Evolutionary conservation across 2,329 filamentous ascomycete genomes (phyloP).

Genomic region (Tolypocladium ovalisporum): DNA sequence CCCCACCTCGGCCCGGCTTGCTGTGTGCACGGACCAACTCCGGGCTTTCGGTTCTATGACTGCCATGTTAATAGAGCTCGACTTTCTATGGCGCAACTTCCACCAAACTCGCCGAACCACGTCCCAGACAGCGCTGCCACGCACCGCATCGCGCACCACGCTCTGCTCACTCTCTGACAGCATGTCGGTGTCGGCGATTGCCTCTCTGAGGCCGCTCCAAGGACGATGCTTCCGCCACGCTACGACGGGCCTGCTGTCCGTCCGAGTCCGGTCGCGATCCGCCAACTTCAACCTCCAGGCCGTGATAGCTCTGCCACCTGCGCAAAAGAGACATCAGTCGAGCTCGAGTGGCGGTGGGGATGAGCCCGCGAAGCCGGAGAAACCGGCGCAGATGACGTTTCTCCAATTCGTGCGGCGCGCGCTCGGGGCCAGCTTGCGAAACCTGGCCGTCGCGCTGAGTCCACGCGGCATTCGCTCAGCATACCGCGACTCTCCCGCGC

Average conservation of each 20-base stretch:
- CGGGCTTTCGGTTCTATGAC: neutral
- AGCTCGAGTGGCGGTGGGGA: conserved; percentile 7
- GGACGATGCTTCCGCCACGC: conserved; percentile 17
- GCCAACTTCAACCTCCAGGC: conserved; percentile 17
- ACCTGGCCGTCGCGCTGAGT: conserved; percentile 21
- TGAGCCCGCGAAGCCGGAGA: conserved; percentile 7
- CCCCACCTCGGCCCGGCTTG: conserved; percentile 3
- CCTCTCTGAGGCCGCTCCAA: conserved; percentile 21
- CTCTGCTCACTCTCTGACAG: neutral
- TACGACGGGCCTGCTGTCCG: conserved; percentile 18
- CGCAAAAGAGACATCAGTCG: conserved; percentile 18
- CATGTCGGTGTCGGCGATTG: conserved; percentile 23
- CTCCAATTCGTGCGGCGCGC: conserved; percentile 16
- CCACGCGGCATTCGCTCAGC: conserved; percentile 23
- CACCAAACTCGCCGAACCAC: neutral
- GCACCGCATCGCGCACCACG: neutral
- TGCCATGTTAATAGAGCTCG: too few species aligned
- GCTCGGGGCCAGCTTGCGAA: conserved; percentile 22
- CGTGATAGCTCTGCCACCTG: conserved; percentile 15
- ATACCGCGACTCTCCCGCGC: conserved; percentile 20
- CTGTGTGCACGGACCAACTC: conserved; percentile 8
- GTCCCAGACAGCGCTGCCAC: neutral
- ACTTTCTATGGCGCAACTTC: neutral
- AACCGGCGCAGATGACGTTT: conserved; percentile 21
- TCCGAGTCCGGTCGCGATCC: conserved; percentile 18